A percentile compares a stretch with the other conserved stretches of the same genome.
Conservation (phyloP, 768 basidiomycete species). For the Boletus fagicola region DNA sequence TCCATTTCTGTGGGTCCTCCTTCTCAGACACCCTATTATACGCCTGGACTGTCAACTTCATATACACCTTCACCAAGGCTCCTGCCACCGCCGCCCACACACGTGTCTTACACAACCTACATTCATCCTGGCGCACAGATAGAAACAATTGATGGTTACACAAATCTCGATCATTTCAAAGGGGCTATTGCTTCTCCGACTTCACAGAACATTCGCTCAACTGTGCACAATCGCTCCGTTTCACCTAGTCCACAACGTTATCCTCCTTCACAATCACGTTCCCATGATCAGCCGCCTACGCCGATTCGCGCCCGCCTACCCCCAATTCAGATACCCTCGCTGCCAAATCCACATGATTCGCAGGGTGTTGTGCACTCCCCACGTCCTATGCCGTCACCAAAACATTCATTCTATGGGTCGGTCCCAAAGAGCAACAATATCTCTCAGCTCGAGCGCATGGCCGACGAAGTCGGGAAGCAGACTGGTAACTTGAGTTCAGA, state of each 20-base stretch:
- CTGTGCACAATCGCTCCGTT: constrained; percentile 57
- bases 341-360: constrained; percentile 32
- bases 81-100: constrained; percentile 31
- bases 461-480: constrained; percentile 48
- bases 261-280: constrained; percentile 35
- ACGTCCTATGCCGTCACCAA: constrained; percentile 66
- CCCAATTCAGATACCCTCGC: constrained; percentile 23
- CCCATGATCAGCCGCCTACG: constrained; percentile 2
- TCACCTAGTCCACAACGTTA: constrained; percentile 62
- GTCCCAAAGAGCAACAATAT: constrained; percentile 45
- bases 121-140: constrained; percentile 14
- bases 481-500: constrained; percentile 29
- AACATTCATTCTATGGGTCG: constrained; percentile 42
- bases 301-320: constrained; percentile 15
- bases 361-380: constrained; percentile 57
- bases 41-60: constrained; percentile 38
- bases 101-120: constrained; percentile 21
- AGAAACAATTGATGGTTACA: constrained; percentile 15
- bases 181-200: constrained; percentile 59
- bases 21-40: constrained; percentile 31
- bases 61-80: constrained; percentile 21
- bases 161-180: constrained; percentile 55
- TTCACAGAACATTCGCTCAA: constrained; percentile 55
- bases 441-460: constrained; percentile 69
- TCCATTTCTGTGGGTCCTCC: constrained; percentile 52